Percentiles rank a stretch among this genome's conserved stretches.
Evolutionary conservation across 192 early-diverging fungal species (phyloP).

Genomic region (Coemansia sp.): DNA sequence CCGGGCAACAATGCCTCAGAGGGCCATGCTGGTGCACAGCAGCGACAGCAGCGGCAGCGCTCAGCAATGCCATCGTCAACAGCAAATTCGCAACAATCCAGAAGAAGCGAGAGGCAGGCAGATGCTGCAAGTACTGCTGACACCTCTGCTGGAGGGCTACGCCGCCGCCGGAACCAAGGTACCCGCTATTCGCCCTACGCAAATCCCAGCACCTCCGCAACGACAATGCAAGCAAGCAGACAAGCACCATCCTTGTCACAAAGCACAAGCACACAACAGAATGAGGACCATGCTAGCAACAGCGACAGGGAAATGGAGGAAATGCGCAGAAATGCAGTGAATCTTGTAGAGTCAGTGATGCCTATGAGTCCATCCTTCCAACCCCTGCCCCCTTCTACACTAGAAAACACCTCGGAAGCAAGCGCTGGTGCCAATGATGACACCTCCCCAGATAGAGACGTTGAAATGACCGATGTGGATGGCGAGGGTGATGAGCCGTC

Average conservation of each 20-base stretch:
- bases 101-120: neutral
- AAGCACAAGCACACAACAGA: neutral
- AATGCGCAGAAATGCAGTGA: neutral
- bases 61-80: constrained; percentile 1
- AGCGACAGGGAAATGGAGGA: neutral
- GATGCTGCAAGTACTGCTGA: neutral
- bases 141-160: constrained; percentile 1
- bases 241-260: neutral
- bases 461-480: neutral
- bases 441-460: neutral
- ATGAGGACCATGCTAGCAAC: neutral
- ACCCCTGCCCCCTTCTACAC: neutral
- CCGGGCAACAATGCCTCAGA: neutral
- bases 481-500: neutral
- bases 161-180: neutral
- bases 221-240: neutral
- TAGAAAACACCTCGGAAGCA: neutral
- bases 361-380: neutral
- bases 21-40: neutral
- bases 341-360: neutral
- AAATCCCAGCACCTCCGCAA: neutral
- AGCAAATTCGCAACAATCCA: neutral
- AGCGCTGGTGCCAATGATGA: neutral
- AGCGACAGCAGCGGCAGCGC: neutral
- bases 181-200: constrained; percentile 6